Base-by-base conservation (phyloP, 164 flowering plant genomes). In the Kalanchoe fedtschenkoi region DNA sequence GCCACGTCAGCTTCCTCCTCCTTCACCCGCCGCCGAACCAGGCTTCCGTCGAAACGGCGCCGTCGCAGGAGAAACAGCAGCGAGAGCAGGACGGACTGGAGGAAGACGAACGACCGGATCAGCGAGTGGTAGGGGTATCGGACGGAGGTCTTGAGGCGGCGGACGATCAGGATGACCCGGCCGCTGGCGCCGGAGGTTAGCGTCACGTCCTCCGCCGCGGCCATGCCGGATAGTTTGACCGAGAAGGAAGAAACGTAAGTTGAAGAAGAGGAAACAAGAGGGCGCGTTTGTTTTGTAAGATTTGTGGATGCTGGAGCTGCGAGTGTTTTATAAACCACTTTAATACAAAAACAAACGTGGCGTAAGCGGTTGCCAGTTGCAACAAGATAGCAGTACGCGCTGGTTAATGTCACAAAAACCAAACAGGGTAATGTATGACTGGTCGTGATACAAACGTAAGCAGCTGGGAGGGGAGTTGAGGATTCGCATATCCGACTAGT, bases 121-220 rank as follows among this genome's bases (percentile, higher is more conserved):
- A 81, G 65, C 11, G 82, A 69, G 5, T 69, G 70, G 59, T 58
- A 67, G 7, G 83, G 77, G 21, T 70, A 58, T 10, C 37, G 65
- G 14, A 80, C 33, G 5, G 82, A 69, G 13, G 77, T 72, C 28
- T 76, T 67, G 5, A 92, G 71, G 66, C 83, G 70, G 26, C 66
- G 75, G 62, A 85, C 76, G 46, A 91, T 72, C 21, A 91, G 96
- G 32, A 95, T 90, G 19, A 93, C 88, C 0, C 99, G 83, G 47
- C 86, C 81, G 78, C 97, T 88, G 4, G 97, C 97, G 6, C 99
- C 99, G 29, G 99, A 93, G 6, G 99, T 93, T 21, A 88, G 79
- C 7, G 97, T 83, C 21, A 90, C 77, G 72, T 79, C 96, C 60
- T 83, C 96, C 74, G 69, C 68, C 65, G 69, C 54, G 54, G 42